Percentiles rank a stretch among this genome's conserved stretches.
Conservation (phyloP, 805 yeast species). For the Candida caryicola region DNA sequence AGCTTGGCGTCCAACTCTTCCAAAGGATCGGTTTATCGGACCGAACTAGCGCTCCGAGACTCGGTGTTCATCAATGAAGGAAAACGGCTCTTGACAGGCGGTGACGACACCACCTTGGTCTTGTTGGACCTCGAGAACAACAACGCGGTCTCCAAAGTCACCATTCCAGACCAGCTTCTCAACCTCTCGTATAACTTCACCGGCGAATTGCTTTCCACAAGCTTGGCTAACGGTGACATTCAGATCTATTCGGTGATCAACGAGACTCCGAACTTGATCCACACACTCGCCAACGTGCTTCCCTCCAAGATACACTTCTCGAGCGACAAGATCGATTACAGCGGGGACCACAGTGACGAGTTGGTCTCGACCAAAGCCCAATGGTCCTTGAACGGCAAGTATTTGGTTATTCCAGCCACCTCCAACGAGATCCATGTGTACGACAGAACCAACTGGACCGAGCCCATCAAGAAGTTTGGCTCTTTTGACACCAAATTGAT, state of each 20-base stretch:
- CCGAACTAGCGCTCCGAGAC: slow-evolving; percentile 49
- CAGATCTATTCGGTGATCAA: slow-evolving; percentile 55
- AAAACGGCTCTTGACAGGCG: slow-evolving; percentile 56
- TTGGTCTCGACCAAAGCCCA: slow-evolving; percentile 52
- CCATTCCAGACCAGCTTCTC: slow-evolving; percentile 53
- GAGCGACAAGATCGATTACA: slow-evolving; percentile 34
- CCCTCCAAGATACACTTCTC: slow-evolving; percentile 34
- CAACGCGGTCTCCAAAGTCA: slow-evolving; percentile 28
- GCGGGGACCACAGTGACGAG: slow-evolving; percentile 43
- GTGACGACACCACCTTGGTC: slow-evolving; percentile 60
- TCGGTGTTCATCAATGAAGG: slow-evolving; percentile 61
- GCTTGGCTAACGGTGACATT: slow-evolving; percentile 59
- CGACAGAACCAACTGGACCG: slow-evolving; percentile 36
- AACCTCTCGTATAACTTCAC: slow-evolving; percentile 54
- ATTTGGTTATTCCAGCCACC: slow-evolving; percentile 64
- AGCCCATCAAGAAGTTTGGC: slow-evolving; percentile 13
- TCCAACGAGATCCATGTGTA: slow-evolving; percentile 47
- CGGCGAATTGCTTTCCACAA: slow-evolving; percentile 55
- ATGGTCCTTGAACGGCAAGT: slow-evolving; percentile 72
- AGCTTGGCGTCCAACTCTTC: slow-evolving; percentile 28
- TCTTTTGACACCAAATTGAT: slow-evolving; percentile 28
- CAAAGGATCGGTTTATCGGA: slow-evolving; percentile 40
- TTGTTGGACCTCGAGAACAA: slow-evolving; percentile 41
- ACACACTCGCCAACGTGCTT: slow-evolving; percentile 42
- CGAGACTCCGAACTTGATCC: slow-evolving; percentile 50